phyloP scores from a whole-genome alignment of 306 rosid genomes.

The Medicago truncatula region MtrunA17r5.0-ANR NC_053042.1:30361501-30362000 shows the following conservation, averaged over 20 bases:
- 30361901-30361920: background rate
- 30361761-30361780: constrained; percentile 8
- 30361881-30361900: constrained; percentile 11
- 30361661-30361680: constrained; percentile 80
- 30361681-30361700: constrained; percentile 99
- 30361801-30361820: background rate
- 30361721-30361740: constrained; percentile 79
- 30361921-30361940: constrained; percentile 4
- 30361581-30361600: constrained; percentile 71
- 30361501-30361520: constrained; percentile 95
- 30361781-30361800: background rate
- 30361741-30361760: constrained; percentile 58
- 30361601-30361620: constrained; percentile 82
- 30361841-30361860: constrained; percentile 8
- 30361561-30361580: constrained; percentile 96
- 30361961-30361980: constrained; percentile 41
- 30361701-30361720: constrained; percentile 71
- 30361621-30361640: constrained; percentile 87
- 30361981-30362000: constrained; percentile 99
- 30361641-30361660: constrained; percentile 98
- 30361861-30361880: constrained; percentile 21
- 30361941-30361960: constrained; percentile 17
- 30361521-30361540: constrained; percentile 79
- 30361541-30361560: constrained; percentile 83
- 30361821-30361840: constrained; percentile 19